These are phyloP conservation scores for Penicillium silybi DNA, from an alignment of 495 filamentous ascomycete species.

Conservation along the genomic window DNA sequence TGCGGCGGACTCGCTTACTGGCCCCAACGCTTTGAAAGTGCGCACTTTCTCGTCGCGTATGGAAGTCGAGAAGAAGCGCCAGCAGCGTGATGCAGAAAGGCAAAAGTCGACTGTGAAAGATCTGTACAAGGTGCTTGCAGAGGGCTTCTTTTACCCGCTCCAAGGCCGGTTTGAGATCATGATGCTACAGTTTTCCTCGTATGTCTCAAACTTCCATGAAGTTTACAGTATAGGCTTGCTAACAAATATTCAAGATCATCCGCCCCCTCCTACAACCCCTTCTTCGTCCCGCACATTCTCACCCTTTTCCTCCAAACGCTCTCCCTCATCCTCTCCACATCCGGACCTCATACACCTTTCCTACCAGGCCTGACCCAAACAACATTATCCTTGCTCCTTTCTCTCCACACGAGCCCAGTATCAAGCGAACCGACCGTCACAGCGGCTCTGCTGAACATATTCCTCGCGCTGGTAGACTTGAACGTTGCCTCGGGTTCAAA, in stretches of 20 bases:
- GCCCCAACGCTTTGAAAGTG: conserved; percentile 81
- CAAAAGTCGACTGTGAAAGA: conserved; percentile 62
- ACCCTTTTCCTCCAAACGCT: conserved; percentile 51
- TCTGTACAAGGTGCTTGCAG: conserved; percentile 68
- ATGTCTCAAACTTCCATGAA: conserved; percentile 6
- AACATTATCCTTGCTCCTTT: conserved; percentile 42
- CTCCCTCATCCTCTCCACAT: conserved; percentile 46
- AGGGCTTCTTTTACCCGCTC: conserved; percentile 80
- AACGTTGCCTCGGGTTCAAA: conserved; percentile 56
- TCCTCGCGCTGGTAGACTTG: conserved; percentile 80
- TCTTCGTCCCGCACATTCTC: conserved; percentile 43
- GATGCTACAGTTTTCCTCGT: conserved; percentile 44
- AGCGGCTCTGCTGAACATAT: conserved; percentile 69
- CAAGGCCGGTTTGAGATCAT: conserved; percentile 45
- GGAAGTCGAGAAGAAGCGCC: conserved; percentile 61
- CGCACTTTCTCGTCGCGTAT: conserved; percentile 72
- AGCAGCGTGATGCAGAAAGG: conserved; percentile 39
- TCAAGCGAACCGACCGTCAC: conserved; percentile 60
- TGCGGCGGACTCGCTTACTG: conserved; percentile 62
- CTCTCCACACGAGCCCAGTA: conserved; percentile 38
- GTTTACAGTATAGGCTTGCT: background rate
- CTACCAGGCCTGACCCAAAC: conserved; percentile 45
- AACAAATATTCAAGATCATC: conserved; percentile 27
- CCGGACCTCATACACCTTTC: conserved; percentile 43
- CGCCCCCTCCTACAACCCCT: conserved; percentile 35